phyloP scores from a whole-genome alignment of 106 monocot species.

The Allium sativum region DNA sequence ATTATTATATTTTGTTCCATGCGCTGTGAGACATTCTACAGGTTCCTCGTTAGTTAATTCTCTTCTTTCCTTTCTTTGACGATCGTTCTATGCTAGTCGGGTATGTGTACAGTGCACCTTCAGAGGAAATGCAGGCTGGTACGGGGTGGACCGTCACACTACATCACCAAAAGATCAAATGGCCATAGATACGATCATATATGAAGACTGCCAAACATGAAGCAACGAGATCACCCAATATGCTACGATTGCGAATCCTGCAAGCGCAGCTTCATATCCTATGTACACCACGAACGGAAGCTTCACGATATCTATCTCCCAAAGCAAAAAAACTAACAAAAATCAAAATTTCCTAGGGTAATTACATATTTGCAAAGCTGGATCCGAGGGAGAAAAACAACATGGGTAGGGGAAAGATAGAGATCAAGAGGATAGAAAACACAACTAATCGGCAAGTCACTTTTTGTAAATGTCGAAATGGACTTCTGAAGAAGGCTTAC shows the following conservation, averaged over 20 bases:
- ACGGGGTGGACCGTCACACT: no score
- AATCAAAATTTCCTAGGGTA: no score
- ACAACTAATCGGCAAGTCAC: constrained; percentile 6
- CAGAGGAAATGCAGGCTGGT: no score
- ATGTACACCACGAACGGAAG: constrained; percentile 1
- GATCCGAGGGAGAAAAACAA: neutral
- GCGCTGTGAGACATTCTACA: no score
- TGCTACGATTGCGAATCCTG: constrained; percentile 21
- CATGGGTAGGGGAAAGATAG: constrained; percentile 7
- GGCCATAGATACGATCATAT: neutral
- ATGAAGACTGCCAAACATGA: constrained; percentile 10
- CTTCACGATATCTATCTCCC: neutral
- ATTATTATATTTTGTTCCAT: no score
- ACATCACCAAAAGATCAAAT: neutral
- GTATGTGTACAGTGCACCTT: no score
- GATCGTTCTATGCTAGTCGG: no score
- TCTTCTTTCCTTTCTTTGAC: no score
- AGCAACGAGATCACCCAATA: constrained; percentile 4
- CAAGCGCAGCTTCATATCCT: constrained; percentile 7
- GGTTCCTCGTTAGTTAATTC: no score
- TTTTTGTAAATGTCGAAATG: constrained; percentile 1
- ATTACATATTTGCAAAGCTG: neutral
- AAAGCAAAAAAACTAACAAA: neutral
- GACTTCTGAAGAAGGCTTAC: constrained; percentile 4
- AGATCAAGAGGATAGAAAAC: constrained; percentile 9